phyloP scores from a whole-genome alignment of 108 stramenopile species.

The Parietichytrium sp. region DNA sequence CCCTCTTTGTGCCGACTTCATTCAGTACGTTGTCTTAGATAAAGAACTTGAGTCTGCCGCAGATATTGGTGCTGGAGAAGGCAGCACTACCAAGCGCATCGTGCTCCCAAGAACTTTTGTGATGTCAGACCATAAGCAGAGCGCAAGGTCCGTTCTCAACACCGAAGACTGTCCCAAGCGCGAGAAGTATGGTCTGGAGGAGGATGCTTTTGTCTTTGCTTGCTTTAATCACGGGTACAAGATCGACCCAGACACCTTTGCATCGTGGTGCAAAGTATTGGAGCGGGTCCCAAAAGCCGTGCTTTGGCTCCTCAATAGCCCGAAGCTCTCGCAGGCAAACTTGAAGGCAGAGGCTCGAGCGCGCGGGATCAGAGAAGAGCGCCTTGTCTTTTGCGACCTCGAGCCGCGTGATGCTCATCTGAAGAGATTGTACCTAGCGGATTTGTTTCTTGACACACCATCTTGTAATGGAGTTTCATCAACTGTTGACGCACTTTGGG shows the following conservation, averaged over 20 bases:
- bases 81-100: conserved; percentile 53
- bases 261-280: conserved; percentile 69
- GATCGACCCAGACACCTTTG: conserved; percentile 76
- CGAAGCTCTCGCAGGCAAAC: conserved; percentile 71
- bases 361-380: conserved; percentile 56
- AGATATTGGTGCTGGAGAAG: conserved; percentile 1
- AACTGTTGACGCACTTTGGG: conserved; percentile 71
- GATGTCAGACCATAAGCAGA: conserved; percentile 76
- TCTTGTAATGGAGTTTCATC: conserved; percentile 80
- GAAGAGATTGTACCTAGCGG: conserved; percentile 67
- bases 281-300: conserved; percentile 59
- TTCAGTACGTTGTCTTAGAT: conserved; percentile 76
- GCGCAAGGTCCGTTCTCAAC: conserved; percentile 53
- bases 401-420: conserved; percentile 73
- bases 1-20: conserved; percentile 51
- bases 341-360: conserved; percentile 58
- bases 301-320: conserved; percentile 76
- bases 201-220: conserved; percentile 72
- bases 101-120: conserved; percentile 82
- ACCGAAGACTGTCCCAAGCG: conserved; percentile 57
- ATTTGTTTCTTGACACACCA: conserved; percentile 81
- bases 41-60: conserved; percentile 39
- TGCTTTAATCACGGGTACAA: conserved; percentile 81
- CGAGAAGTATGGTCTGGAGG: conserved; percentile 65
- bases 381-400: conserved; percentile 70